Base-by-base conservation (phyloP, 2,329 filamentous ascomycete species). In the Penicillium sp. region DNA sequence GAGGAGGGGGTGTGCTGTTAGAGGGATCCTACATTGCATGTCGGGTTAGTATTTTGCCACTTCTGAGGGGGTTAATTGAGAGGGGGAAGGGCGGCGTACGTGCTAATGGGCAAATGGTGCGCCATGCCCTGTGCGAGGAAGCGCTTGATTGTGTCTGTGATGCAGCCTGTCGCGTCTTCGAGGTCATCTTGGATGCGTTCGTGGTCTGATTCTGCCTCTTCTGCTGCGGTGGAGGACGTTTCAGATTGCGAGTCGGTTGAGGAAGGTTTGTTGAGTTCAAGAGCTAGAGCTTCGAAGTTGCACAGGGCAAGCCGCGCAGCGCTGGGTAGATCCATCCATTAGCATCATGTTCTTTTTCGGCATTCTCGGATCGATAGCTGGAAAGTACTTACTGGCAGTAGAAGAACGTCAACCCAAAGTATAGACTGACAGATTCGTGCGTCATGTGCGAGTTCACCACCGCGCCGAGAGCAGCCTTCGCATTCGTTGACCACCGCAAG, bases 61-160 rank as follows among this genome's bases (percentile, higher is more conserved):
- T 38, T 38, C 1, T 38, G 8, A n/a, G n/a, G n/a, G n/a, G n/a
- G n/a, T n/a, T n/a, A n/a, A n/a, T n/a, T n/a, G n/a, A n/a, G n/a
- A n/a, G n/a, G n/a, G n/a, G n/a, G n/a, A n/a, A 15, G 11, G 35
- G 11, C 15, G 9, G 8, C 57, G 3, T 54, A 60, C 57, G 57
- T 47, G 57, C 57, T 60, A n/a, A 60, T 60, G 17, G 57, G 50
- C 15, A 60, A 49, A 49, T 49, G 41, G 35, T 60, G 41, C 17
- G 49, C 57, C 4, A 60, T 38, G 13, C 57, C 57, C 15, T 50
- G 48, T 2, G 57, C 57, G 6, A 60, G 49, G n/a, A 60, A 60
- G 7, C 57, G 57, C n/a, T 52, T 44, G 17, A 60, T 60, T 19
- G 49, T 60, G 35, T 60, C 57, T 15, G 50, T 52, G 29, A 60